A percentile compares a stretch with the other conserved stretches of the same genome.
Conservation (phyloP, 1,284 basidiomycete species). For the Cutaneotrichosporon sp. region DNA sequence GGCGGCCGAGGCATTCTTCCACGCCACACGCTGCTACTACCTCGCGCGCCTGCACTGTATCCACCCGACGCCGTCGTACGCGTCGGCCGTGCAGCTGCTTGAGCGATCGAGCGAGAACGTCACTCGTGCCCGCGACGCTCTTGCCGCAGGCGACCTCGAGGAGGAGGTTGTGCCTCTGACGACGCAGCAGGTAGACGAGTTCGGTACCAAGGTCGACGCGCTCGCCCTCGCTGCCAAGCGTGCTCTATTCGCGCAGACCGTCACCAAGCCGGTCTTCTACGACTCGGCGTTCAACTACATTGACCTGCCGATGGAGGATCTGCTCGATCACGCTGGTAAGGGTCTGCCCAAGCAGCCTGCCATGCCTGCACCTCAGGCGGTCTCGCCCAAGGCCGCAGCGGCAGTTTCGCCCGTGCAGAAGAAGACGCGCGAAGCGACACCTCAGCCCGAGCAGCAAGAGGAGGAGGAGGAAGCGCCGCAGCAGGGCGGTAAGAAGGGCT, state of each 20-base stretch:
- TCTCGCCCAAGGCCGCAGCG: slow-evolving; percentile 7
- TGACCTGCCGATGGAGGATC: slow-evolving; percentile 69
- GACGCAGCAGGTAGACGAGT: slow-evolving; percentile 49
- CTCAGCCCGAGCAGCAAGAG: slow-evolving; percentile 16
- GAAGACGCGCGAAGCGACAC: slow-evolving; percentile 32
- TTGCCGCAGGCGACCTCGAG: slow-evolving; percentile 26
- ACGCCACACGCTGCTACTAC: slow-evolving; percentile 54
- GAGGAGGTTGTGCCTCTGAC: slow-evolving; percentile 34
- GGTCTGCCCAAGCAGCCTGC: slow-evolving; percentile 10
- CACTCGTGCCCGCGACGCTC: slow-evolving; percentile 24
- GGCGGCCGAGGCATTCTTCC: slow-evolving; percentile 65
- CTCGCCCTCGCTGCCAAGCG: slow-evolving; percentile 62
- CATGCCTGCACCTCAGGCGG: slow-evolving; percentile 19
- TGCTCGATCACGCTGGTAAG: slow-evolving; percentile 67
- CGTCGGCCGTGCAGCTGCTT: slow-evolving; percentile 41
- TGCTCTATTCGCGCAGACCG: slow-evolving; percentile 72
- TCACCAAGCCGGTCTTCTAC: slow-evolving; percentile 83
- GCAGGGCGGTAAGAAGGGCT: slow-evolving; percentile 28
- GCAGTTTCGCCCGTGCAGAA: background rate
- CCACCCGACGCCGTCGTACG: slow-evolving; percentile 41
- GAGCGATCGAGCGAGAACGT: slow-evolving; percentile 26
- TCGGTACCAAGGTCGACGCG: slow-evolving; percentile 54
- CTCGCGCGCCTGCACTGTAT: slow-evolving; percentile 47
- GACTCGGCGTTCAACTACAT: slow-evolving; percentile 92
- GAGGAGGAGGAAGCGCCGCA: slow-evolving; percentile 18